Evolutionary conservation across 2,329 filamentous ascomycete genomes (phyloP).

Genomic region (Hymenoscyphus infarciens): DNA sequence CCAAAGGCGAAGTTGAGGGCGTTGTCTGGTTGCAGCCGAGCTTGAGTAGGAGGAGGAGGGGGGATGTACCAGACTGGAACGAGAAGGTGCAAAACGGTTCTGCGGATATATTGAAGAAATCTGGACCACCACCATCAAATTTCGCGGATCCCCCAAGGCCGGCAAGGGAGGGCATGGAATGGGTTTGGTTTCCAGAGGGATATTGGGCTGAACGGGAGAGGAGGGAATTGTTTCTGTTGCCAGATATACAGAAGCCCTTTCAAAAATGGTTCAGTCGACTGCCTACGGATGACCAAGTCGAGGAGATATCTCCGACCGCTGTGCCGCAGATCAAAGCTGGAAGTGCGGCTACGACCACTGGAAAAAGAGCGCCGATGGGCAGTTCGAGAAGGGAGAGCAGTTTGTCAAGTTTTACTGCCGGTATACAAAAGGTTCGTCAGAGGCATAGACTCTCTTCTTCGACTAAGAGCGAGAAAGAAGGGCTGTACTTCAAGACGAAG

Average conservation of each 20-base stretch:
- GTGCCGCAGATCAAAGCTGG: constrained; percentile 13
- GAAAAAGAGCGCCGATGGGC: background rate
- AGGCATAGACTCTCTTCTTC: background rate
- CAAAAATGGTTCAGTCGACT: constrained; percentile 21
- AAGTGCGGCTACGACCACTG: background rate
- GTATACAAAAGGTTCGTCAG: background rate
- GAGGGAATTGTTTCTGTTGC: constrained; percentile 8
- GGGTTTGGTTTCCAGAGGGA: constrained; percentile 61
- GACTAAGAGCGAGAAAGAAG: constrained; percentile 12
- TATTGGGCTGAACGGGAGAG: constrained; percentile 59
- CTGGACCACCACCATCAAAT: background rate
- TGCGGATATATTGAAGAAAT: background rate
- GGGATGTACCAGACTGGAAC: background rate
- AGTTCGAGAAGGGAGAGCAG: background rate
- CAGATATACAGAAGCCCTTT: constrained; percentile 9
- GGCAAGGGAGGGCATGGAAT: constrained; percentile 53
- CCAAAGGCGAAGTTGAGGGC: background rate
- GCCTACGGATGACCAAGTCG: background rate
- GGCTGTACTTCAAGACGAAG: constrained; percentile 28
- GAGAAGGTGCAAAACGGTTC: background rate
- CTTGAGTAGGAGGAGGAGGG: background rate
- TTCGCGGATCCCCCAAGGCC: constrained; percentile 50
- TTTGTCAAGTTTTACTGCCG: background rate
- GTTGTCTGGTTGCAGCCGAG: background rate
- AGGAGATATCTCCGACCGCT: background rate